A percentile compares a stretch with the other conserved stretches of the same genome.
Evolutionary conservation across 805 yeast genomes (phyloP).

Genomic region (Starmerella stigmatis): DNA sequence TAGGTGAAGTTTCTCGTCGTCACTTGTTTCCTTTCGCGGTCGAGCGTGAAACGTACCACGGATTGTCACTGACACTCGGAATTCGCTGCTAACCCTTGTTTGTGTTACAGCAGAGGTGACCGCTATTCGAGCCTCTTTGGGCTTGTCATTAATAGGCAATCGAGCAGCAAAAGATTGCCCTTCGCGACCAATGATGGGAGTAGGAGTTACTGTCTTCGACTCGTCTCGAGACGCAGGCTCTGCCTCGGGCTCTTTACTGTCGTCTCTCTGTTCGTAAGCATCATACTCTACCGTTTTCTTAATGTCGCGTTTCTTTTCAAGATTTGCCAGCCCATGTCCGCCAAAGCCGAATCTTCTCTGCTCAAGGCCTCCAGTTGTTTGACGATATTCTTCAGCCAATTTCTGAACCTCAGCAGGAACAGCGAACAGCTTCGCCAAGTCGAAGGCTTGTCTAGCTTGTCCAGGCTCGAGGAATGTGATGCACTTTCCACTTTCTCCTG

Average conservation of each 20-base stretch:
- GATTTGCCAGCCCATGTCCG: constrained; percentile 77
- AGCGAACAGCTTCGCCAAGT: constrained; percentile 55
- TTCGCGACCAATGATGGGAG: constrained; percentile 8
- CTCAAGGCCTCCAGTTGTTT: constrained; percentile 42
- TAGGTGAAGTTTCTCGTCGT: constrained; percentile 51
- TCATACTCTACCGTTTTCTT: constrained; percentile 44
- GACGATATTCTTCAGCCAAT: constrained; percentile 37
- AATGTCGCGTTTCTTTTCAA: constrained; percentile 46
- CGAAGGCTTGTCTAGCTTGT: constrained; percentile 57
- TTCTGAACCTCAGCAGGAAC: constrained; percentile 46
- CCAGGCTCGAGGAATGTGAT: constrained; percentile 56
- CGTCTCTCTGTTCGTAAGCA: neutral
- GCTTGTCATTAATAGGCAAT: constrained; percentile 72
- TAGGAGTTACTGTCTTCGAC: neutral
- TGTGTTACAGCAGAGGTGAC: constrained; percentile 21
- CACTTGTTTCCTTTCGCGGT: constrained; percentile 29
- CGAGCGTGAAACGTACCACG: constrained; percentile 69
- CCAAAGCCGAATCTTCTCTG: constrained; percentile 82
- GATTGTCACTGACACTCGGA: constrained; percentile 60
- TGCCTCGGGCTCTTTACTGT: neutral
- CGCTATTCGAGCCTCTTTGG: constrained; percentile 37
- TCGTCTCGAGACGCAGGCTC: neutral
- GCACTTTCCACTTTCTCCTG: constrained; percentile 66
- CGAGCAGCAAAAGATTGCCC: constrained; percentile 45
- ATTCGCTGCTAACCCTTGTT: constrained; percentile 10